Conservation (phyloP, 1,284 basidiomycete genomes). For the Puccinia hordei region DNA sequence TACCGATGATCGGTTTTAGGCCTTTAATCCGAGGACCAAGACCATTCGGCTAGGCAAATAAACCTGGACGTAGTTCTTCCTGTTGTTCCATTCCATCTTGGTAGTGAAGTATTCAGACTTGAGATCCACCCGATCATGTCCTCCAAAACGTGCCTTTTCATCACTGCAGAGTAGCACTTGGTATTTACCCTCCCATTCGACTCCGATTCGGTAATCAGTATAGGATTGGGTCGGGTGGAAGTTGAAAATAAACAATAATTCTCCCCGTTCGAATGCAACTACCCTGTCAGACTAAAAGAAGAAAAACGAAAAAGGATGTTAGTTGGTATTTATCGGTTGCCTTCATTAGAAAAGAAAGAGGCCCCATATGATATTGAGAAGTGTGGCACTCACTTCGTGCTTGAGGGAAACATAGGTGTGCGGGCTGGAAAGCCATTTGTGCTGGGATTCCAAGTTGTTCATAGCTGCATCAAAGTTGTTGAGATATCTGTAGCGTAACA, state of each 20-base stretch:
- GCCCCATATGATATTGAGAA: background rate
- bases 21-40: constrained; percentile 34
- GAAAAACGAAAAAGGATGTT: background rate
- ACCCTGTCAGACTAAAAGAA: constrained; percentile 71
- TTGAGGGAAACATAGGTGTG: constrained; percentile 92
- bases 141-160: constrained; percentile 76
- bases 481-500: constrained; percentile 87
- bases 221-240: constrained; percentile 87
- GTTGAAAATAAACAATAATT: constrained; percentile 93
- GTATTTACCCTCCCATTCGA: constrained; percentile 85
- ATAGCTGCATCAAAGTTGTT: constrained; percentile 92
- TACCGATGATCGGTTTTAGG: background rate
- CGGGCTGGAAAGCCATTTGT: constrained; percentile 79
- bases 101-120: constrained; percentile 76
- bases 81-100: constrained; percentile 83
- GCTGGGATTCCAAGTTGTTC: constrained; percentile 78
- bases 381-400: constrained; percentile 67
- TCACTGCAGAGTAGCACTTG: constrained; percentile 78
- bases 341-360: background rate
- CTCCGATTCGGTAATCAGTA: constrained; percentile 88
- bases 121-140: constrained; percentile 76
- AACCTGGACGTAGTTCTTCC: constrained; percentile 79
- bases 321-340: background rate
- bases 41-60: constrained; percentile 49
- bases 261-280: constrained; percentile 88